Base-by-base conservation (phyloP, 2,329 filamentous ascomycete species). In the Diaporthe sp. region DNA sequence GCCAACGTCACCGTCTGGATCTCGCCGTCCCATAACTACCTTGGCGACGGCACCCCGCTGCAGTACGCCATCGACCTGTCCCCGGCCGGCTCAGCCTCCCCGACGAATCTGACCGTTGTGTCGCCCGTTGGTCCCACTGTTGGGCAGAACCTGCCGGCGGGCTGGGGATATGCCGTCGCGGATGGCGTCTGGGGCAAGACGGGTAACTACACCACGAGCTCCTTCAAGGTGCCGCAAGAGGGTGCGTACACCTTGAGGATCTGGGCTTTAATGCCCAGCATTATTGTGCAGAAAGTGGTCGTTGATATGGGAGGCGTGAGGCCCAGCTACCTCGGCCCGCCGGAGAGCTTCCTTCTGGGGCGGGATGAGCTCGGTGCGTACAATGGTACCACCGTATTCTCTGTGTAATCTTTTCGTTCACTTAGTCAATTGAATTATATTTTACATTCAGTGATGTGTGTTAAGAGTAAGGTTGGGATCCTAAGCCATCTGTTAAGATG, bases 271-370 rank as follows among this genome's bases (percentile, higher is more conserved):
- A 83, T 90, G 79, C 87, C 89, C 0, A 88, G 88, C 39, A 83
- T 91, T 1, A 79, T 90, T 7, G 84, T 91, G 53, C 88, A 91
- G 80, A 91, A 90, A 84, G 82, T 91, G 51, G 84, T 92, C 1
- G 78, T 92, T 10, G 85, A 92, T 78, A 78, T 91, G 34, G 90
- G 90, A 1, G 90, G 90, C 8, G 86, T 90, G 2, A 82, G 88
- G 72, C 81, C 85, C 22, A 90, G 87, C 67, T 91, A 90, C 78
- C 82, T 92, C 3, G 90, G 90, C 0, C 90, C 90, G 5, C 89
- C 89, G 0, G 89, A 90, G 85, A 90, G 88, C 71, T 89, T 88
- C 76, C 78, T 87, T 15, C 80, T 87, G 1, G 86, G 86, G 0
- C 80, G 84, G 31, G 86, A 88, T 72, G 71, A 79, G 75, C 68